Evolutionary conservation across 192 early-diverging fungal genomes (phyloP).

Genomic region (Entomortierella lignicola): DNA sequence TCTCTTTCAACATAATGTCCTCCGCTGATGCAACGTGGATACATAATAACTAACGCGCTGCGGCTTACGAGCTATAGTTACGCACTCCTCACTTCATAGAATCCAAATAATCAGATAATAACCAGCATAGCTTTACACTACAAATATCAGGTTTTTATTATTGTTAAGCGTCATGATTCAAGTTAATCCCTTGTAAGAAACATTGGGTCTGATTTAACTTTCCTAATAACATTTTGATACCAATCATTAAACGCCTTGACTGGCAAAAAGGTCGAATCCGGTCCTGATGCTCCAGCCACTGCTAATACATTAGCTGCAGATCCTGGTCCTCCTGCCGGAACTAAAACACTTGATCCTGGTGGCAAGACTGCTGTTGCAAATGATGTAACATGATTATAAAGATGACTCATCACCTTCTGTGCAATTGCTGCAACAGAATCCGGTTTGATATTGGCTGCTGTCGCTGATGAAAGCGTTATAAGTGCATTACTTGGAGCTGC

Average conservation of each 20-base stretch:
- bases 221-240: slow-evolving; percentile 81
- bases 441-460: slow-evolving; percentile 18
- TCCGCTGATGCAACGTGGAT: no score
- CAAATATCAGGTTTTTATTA: no score
- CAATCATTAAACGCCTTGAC: slow-evolving; percentile 83
- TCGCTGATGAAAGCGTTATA: slow-evolving; percentile 8
- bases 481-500: slow-evolving; percentile 46
- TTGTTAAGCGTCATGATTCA: no score
- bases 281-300: background rate
- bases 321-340: slow-evolving; percentile 61
- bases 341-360: slow-evolving; percentile 61
- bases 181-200: slow-evolving; percentile 48
- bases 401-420: slow-evolving; percentile 70
- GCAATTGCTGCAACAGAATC: slow-evolving; percentile 68
- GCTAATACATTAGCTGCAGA: slow-evolving; percentile 37
- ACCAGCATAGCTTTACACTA: no score
- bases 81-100: no score
- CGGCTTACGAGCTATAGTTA: no score
- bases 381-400: slow-evolving; percentile 83
- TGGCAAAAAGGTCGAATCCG: slow-evolving; percentile 62
- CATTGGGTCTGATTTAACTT: slow-evolving; percentile 77
- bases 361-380: slow-evolving; percentile 70
- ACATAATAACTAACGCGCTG: no score
- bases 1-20: no score
- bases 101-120: no score